These are phyloP conservation scores for Colletotrichum euphorbiae DNA, from an alignment of 2,329 filamentous ascomycete species.

Conservation along the genomic window DNA sequence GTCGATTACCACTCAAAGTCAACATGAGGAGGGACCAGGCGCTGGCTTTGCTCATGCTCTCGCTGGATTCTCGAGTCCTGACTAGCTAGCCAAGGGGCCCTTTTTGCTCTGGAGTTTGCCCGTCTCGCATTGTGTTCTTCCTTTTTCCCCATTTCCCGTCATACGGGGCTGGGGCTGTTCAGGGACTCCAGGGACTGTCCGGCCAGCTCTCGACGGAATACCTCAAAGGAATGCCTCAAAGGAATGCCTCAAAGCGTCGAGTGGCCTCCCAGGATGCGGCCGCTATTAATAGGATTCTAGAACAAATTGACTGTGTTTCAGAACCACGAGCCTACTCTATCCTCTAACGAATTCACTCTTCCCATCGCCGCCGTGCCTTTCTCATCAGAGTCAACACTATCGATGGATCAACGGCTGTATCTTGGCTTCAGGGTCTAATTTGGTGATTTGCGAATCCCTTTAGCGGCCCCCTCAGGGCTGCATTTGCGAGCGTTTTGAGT, in stretches of 20 bases:
- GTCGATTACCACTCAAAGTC: neutral
- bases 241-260: conserved; percentile 7
- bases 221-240: conserved; percentile 1
- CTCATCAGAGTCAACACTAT: conserved; percentile 1
- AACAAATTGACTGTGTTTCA: conserved; percentile 37
- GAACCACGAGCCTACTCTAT: conserved; percentile 36
- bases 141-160: conserved; percentile 12
- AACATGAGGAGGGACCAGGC: neutral
- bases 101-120: conserved; percentile 6
- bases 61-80: neutral
- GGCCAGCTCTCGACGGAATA: neutral
- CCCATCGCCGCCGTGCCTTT: neutral
- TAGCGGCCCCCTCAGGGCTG: conserved; percentile 20
- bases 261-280: conserved; percentile 24
- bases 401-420: neutral
- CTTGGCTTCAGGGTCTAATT: neutral
- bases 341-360: conserved; percentile 22
- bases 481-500: conserved; percentile 7
- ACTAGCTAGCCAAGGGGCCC: neutral
- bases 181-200: neutral
- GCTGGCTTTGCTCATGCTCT: neutral
- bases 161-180: conserved; percentile 30
- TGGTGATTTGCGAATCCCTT: neutral
- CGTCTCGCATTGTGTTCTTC: conserved; percentile 1
- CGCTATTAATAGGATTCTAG: conserved; percentile 40